Evolutionary conservation across 139 green algal species (phyloP), one percentile per base, ranked within the genome.

Genomic region (Tetradesmus obliquus): DNA sequence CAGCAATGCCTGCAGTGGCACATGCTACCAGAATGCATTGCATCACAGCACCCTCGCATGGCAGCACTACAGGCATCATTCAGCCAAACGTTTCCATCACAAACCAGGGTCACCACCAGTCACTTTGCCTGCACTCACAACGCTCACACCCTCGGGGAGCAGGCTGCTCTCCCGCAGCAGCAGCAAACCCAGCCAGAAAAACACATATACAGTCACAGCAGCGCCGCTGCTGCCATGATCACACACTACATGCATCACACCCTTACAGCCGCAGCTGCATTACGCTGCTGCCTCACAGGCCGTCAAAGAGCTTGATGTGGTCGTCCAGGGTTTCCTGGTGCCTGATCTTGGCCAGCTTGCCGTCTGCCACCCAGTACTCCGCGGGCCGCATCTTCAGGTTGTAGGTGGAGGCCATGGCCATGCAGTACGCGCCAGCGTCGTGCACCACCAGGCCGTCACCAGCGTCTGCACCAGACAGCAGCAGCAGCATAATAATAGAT

Each of bases 331-430:
- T 98, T 92, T 99, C 97, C 1, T 90, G 95, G 57, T 94, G 91
- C 24, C 98, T 93, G 82, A 99, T 99, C 92, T 97, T 95, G 62
- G 94, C 91, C 83, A 99, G 90, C 93, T 97, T 84, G 76, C 94
- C 96, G 69, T 94, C 93, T 55, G 96, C 94, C 51, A 99, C 97
- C 98, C 98, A 99, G 89, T 97, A 99, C 95, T 99, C 98, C 1
- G 96, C 94, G 12, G 98, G 97, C 24, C 95, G 90, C 97, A 99
- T 98, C 95, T 99, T 98, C 66, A 99, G 96, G 95, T 99, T 99
- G 95, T 99, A 99, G 8, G 96, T 99, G 89, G 97, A 99, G 0
- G 98, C 98, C 98, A 99, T 99, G 86, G 97, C 94, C 98, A 99
- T 99, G 95, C 98, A 99, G 93, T 99, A 99, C 5, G 98, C 98